Evolutionary conservation across 129 eudicot genomes (phyloP), one percentile per base, ranked within the genome.

Genomic region (Flaveria linearis): DNA sequence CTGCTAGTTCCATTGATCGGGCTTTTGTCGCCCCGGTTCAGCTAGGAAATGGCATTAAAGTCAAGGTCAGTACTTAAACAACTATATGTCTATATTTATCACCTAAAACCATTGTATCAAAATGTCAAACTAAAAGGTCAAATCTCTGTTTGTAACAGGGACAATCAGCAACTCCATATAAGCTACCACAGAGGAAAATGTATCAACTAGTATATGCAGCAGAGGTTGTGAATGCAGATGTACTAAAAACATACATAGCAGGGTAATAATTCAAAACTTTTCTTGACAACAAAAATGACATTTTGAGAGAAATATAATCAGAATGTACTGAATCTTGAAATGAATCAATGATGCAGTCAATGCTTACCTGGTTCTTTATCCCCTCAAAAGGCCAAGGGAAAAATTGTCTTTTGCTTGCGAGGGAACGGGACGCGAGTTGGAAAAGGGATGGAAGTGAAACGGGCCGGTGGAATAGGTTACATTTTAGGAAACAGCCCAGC

Each of bases 371-470:
- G 92, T 28, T 81, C 93, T 16, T 90, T 91, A 45, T 84, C 90
- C 16, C 84, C 92, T 5, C 45, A 86, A 78, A 87, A 87, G 76
- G 85, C 90, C 26, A 84, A 77, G 77, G 96, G 98, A n/a, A 94
- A 89, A 77, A 89, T 95, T 41, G 94, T 95, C 36, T 50, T 91
- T 71, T 95, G 97, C 83, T 36, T 89, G 50, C 82, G 96, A 87
- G 97, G 97, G n/a, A 84, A 84, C 22, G 97, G 97, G 39, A 89
- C 96, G 17, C 80, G 97, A 82, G 89, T 89, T 7, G 96, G 96
- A 51, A 92, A 92, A 78, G 97, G 96, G 45, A 62, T 42, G 80
- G 97, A 92, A 75, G 97, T 92, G 63, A 92, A 87, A 58, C 83
- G 96, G 78, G 97, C 92, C 0, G 97, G 97, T n/a, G 97, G 92